Evolutionary conservation across 129 eudicot species (phyloP), one percentile per base, ranked within the genome.

Genomic region (Artemisia annua): DNA sequence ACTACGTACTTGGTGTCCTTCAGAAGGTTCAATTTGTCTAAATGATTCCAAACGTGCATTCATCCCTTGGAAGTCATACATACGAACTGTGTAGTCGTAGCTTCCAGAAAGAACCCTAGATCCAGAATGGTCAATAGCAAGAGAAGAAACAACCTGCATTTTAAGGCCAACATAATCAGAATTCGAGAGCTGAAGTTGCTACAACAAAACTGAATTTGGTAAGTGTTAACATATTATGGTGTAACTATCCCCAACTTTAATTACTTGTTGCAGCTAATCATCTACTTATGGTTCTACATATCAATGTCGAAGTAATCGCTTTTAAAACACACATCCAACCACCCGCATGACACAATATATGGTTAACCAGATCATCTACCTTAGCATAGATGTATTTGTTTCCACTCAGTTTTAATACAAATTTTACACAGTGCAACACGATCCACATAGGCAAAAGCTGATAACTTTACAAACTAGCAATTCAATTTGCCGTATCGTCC

Each of bases 21-120:
- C 99, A 71, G 65, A 90, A 18, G 99, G 99, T 81, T 95, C 99
- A 30, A 95, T 75, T 74, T 95, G 99, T 85, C 99, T 87, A 74
- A 95, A 95, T 11, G 99, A 90, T 82, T 87, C 84, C 80, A 95
- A 79, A 74, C 87, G 96, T 50, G 97, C 89, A 85, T 95, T 95
- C 99, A 95, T 95, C 69, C 99, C 99, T 86, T 95, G 99, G 69
- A 95, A 95, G 59, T 95, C 99, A 60, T 86, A 95, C 99, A 95
- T 90, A 68, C 99, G 96, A 80, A 95, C 93, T 26, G 94, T 61
- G 79, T 95, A 95, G 78, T 95, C 99, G 63, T 86, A 95, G 80
- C 99, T 90, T 52, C 99, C 99, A 11, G 99, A 90, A 54, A 95
- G 89, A 62, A 95, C 91, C 77, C 99, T 83, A 17, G 99, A 95